Evolutionary conservation across 2,329 filamentous ascomycete genomes (phyloP).

Genomic region (Aspergillus clavatus): DNA sequence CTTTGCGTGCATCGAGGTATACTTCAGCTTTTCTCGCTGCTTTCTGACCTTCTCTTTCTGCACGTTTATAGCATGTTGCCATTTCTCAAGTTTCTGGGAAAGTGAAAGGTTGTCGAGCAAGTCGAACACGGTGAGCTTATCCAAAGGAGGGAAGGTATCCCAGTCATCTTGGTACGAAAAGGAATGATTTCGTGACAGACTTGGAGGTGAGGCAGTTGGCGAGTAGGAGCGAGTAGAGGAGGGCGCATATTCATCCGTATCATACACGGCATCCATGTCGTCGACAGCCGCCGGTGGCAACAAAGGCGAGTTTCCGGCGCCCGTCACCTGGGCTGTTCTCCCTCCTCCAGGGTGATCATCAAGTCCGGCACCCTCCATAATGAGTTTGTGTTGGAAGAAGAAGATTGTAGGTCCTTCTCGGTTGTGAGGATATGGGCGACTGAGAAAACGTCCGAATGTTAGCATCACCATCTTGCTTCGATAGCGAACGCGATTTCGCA

Average conservation of each 20-base stretch:
- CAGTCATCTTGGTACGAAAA: slow-evolving; percentile 88
- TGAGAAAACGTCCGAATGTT: slow-evolving; percentile 35
- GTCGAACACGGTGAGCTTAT: slow-evolving; percentile 86
- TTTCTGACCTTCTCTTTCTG: slow-evolving; percentile 81
- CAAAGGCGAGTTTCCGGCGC: slow-evolving; percentile 18
- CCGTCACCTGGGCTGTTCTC: slow-evolving; percentile 20
- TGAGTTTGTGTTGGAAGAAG: slow-evolving; percentile 34
- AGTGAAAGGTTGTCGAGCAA: slow-evolving; percentile 89
- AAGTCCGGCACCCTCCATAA: slow-evolving; percentile 27
- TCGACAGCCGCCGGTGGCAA: slow-evolving; percentile 22
- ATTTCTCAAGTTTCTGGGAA: slow-evolving; percentile 82
- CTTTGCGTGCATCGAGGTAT: slow-evolving; percentile 70
- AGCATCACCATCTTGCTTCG: slow-evolving; percentile 32
- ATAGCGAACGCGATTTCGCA: not conserved
- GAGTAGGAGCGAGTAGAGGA: slow-evolving; percentile 28
- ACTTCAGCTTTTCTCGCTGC: slow-evolving; percentile 75
- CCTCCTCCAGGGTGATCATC: slow-evolving; percentile 12
- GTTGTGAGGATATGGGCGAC: slow-evolving; percentile 31
- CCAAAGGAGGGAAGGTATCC: slow-evolving; percentile 79
- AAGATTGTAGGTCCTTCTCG: slow-evolving; percentile 35
- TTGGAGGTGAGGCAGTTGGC: slow-evolving; percentile 24
- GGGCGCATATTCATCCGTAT: slow-evolving; percentile 24
- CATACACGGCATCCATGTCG: slow-evolving; percentile 23
- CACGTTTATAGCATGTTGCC: slow-evolving; percentile 74
- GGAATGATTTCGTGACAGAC: slow-evolving; percentile 69